Evolutionary conservation across 176 grass and related monocot species (phyloP).

Genomic region (Avena atlantica): DNA sequence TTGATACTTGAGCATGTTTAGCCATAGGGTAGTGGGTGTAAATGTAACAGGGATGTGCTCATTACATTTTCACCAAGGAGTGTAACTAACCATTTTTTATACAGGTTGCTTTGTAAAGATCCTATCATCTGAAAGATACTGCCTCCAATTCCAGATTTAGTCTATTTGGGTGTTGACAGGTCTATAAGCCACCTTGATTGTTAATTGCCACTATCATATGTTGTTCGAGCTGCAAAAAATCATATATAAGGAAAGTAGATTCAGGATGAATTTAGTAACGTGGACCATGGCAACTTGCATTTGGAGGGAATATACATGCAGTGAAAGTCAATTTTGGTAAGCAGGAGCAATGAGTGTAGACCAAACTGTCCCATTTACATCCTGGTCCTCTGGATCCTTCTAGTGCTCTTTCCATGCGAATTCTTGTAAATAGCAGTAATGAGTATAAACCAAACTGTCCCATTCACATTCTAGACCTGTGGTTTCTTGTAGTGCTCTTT

Average conservation of each 20-base stretch:
- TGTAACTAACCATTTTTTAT: slow-evolving; percentile 10
- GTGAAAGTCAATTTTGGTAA: slow-evolving; percentile 27
- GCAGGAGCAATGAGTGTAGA: slow-evolving; percentile 1
- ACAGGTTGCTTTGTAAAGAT: slow-evolving; percentile 9
- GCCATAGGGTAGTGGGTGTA: not conserved
- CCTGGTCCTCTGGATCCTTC: not conserved
- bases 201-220: not conserved
- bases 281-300: slow-evolving; percentile 1
- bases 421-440: not conserved
- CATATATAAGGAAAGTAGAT: slow-evolving; percentile 5
- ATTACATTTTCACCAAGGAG: slow-evolving; percentile 1
- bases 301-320: not conserved
- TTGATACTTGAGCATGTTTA: not conserved
- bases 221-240: slow-evolving; percentile 24
- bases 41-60: not conserved
- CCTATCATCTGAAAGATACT: slow-evolving; percentile 7
- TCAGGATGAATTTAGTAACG: slow-evolving; percentile 11
- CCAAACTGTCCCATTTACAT: slow-evolving; percentile 24
- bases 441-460: slow-evolving; percentile 22
- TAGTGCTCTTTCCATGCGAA: not conserved
- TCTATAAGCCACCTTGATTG: not conserved
- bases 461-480: slow-evolving; percentile 23
- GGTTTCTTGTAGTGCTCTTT: slow-evolving; percentile 13
- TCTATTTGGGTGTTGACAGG: slow-evolving; percentile 1
- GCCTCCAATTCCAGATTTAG: not conserved